phyloP scores from a whole-genome alignment of 108 stramenopile genomes.

The Cyclotella distinguenda region DNA sequence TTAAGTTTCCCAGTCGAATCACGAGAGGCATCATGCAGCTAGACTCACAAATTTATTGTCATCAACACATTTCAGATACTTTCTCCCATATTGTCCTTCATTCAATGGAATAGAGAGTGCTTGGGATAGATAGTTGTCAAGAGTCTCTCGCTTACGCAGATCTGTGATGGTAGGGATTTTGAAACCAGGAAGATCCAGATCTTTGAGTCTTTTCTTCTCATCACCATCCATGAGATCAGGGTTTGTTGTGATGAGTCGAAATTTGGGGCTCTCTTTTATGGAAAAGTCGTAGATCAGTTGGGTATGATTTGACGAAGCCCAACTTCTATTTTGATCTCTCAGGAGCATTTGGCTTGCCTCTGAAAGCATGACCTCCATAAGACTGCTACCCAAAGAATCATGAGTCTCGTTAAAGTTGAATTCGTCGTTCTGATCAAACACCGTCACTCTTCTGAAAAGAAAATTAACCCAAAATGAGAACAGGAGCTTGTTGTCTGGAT shows the following conservation, averaged over 20 bases:
- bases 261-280: slow-evolving; percentile 9
- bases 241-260: slow-evolving; percentile 25
- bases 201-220: slow-evolving; percentile 11
- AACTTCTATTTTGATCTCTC: slow-evolving; percentile 14
- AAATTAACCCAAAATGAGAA: slow-evolving; percentile 28
- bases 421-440: slow-evolving; percentile 27
- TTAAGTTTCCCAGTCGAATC: too few species aligned
- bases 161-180: slow-evolving; percentile 17
- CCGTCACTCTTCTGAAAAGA: slow-evolving; percentile 13
- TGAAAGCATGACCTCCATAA: slow-evolving; percentile 29
- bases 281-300: slow-evolving; percentile 39
- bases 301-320: slow-evolving; percentile 13
- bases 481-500: slow-evolving; percentile 11
- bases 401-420: slow-evolving; percentile 32
- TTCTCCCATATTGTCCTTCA: slow-evolving; percentile 4
- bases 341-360: slow-evolving; percentile 22
- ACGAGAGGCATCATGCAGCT: too few species aligned
- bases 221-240: slow-evolving; percentile 18
- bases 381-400: slow-evolving; percentile 23
- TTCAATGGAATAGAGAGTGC: slow-evolving; percentile 20
- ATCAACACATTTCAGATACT: slow-evolving; percentile 18
- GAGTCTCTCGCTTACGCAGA: slow-evolving; percentile 23
- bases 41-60: slow-evolving; percentile 31
- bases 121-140: slow-evolving; percentile 38
- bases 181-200: slow-evolving; percentile 33